Conservation (phyloP, 2,329 filamentous ascomycete species). For the Fusarium sulawesiense region DNA sequence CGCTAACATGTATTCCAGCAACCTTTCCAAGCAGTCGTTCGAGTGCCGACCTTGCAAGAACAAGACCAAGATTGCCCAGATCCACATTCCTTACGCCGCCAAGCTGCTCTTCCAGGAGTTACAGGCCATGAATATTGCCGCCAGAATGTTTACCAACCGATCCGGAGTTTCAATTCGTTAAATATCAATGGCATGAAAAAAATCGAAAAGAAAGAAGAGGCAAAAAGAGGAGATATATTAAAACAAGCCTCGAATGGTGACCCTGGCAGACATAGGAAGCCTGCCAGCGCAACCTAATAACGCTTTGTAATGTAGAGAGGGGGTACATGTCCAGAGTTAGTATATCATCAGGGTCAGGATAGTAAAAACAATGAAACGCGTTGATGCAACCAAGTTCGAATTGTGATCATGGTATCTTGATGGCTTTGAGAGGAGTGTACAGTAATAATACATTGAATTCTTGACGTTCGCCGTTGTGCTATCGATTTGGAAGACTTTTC, state of each 20-base stretch:
- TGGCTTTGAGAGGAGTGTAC: conserved; percentile 28
- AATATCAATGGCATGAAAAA: conserved; percentile 37
- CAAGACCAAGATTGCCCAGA: conserved; percentile 98
- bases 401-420: conserved; percentile 16
- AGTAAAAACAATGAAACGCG: conserved; percentile 42
- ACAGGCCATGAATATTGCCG: conserved; percentile 97
- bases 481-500: conserved; percentile 44
- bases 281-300: conserved; percentile 19
- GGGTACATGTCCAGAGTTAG: conserved; percentile 37
- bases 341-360: conserved; percentile 32
- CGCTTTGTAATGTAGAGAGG: conserved; percentile 42
- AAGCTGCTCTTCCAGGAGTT: conserved; percentile 99
- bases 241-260: conserved; percentile 7
- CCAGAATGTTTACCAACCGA: conserved; percentile 93
- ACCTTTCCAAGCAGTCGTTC: conserved; percentile 94
- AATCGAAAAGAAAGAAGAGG: conserved; percentile 19
- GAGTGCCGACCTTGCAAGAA: conserved; percentile 98
- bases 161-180: conserved; percentile 79
- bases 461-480: not conserved
- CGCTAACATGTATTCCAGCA: conserved; percentile 65
- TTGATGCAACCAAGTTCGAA: conserved; percentile 31
- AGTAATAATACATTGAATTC: conserved; percentile 16
- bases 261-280: conserved; percentile 16
- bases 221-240: conserved; percentile 20
- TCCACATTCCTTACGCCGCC: conserved; percentile 97